These are phyloP conservation scores for Diplosphaera chodatii DNA, from an alignment of 139 green algal species.

Conservation along the genomic window DNA sequence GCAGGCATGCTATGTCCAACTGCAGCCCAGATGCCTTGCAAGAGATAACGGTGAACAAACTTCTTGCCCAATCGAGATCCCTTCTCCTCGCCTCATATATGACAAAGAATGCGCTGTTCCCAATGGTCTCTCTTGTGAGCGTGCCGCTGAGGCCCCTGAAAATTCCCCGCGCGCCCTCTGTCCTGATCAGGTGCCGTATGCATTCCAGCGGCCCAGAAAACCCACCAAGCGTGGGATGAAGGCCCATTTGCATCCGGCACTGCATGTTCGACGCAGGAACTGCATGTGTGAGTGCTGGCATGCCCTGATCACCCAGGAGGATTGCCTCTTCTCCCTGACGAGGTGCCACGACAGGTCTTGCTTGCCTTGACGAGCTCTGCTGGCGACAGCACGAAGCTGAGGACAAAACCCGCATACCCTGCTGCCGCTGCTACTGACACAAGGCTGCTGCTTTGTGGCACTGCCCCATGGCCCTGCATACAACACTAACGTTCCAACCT, in stretches of 20 bases:
- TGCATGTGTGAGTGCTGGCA: not conserved
- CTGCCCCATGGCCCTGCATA: not conserved
- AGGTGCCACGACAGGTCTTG: too few relatives aligned
- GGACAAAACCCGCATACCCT: conserved; percentile 44
- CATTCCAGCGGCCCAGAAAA: conserved; percentile 41
- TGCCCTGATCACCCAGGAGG: too few relatives aligned
- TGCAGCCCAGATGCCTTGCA: too few relatives aligned
- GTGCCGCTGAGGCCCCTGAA: conserved; percentile 57
- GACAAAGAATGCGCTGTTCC: conserved; percentile 75
- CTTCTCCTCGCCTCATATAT: conserved; percentile 53
- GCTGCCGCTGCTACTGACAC: conserved; percentile 36
- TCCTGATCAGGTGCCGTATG: conserved; percentile 30
- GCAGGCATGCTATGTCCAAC: too few relatives aligned
- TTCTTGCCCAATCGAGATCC: too few relatives aligned
- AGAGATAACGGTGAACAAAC: too few relatives aligned
- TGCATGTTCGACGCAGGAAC: conserved; percentile 14
- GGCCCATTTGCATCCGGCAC: conserved; percentile 49
- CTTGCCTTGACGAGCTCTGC: conserved; percentile 71
- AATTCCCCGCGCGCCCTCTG: conserved; percentile 52
- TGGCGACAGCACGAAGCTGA: conserved; percentile 59
- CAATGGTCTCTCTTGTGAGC: conserved; percentile 57
- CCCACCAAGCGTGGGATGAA: conserved; percentile 1
- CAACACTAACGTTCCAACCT: conserved; percentile 9
- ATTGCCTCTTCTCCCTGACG: too few relatives aligned
- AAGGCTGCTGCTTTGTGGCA: not conserved